Conservation (phyloP, 805 yeast genomes). For the Candida anglica region DNA sequence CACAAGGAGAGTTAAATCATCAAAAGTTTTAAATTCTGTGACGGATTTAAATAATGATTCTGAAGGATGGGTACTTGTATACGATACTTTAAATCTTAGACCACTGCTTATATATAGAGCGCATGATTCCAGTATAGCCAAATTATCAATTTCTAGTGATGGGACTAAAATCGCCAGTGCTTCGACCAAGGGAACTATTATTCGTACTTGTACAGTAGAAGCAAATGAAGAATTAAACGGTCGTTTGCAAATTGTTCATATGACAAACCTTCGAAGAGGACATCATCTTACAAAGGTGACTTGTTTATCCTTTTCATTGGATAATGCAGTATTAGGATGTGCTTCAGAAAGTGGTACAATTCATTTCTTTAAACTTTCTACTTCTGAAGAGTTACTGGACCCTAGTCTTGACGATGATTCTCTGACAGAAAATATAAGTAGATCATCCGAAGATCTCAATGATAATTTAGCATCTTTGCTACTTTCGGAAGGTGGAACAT, state of each 20-base stretch:
- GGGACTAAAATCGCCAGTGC: constrained; percentile 35
- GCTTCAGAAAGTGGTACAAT: constrained; percentile 38
- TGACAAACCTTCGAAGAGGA: constrained; percentile 36
- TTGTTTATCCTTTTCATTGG: constrained; percentile 30
- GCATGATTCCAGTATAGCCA: constrained; percentile 33
- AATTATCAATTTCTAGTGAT: constrained; percentile 24
- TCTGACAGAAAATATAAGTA: constrained; percentile 7
- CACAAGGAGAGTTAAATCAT: not conserved
- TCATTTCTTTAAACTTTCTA: constrained; percentile 30
- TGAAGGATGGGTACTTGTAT: constrained; percentile 37
- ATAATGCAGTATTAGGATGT: constrained; percentile 32
- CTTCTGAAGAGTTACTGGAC: not conserved
- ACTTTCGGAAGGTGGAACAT: constrained; percentile 15
- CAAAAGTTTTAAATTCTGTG: constrained; percentile 4
- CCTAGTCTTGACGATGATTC: constrained; percentile 5
- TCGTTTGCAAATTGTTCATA: constrained; percentile 17
- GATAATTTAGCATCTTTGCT: constrained; percentile 39
- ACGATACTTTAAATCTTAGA: constrained; percentile 31
- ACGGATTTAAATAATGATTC: constrained; percentile 21
- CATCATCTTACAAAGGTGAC: constrained; percentile 33
- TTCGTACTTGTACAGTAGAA: constrained; percentile 27
- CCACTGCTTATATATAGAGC: constrained; percentile 35
- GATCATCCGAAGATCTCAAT: constrained; percentile 37
- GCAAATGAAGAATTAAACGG: constrained; percentile 5
- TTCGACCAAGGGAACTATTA: constrained; percentile 39